Percentiles rank a stretch among this genome's conserved stretches.
These are phyloP conservation scores for Phaeomoniella chlamydospora DNA, from an alignment of 2,329 filamentous ascomycete genomes.

Conservation along the genomic window DNA sequence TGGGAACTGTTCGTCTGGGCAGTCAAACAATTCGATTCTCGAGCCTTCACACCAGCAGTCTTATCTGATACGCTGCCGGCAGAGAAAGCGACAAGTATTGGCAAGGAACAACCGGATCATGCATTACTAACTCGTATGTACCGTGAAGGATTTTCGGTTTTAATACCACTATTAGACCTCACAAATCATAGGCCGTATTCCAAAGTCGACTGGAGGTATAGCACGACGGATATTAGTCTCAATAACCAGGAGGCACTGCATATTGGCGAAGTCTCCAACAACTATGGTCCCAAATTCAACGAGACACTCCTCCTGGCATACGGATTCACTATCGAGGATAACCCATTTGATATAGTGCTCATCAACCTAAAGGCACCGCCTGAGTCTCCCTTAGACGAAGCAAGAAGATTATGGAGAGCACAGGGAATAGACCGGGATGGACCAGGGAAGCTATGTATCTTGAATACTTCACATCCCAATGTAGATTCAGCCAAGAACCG, in stretches of 20 bases:
- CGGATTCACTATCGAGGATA: constrained; percentile 27
- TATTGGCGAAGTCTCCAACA: constrained; percentile 48
- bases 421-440: constrained; percentile 18
- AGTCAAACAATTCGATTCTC: constrained; percentile 26
- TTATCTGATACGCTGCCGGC: constrained; percentile 17
- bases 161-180: constrained; percentile 58
- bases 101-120: constrained; percentile 11
- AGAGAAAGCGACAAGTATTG: constrained; percentile 7
- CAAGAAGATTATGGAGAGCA: constrained; percentile 18
- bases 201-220: constrained; percentile 42
- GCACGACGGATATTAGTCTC: constrained; percentile 21
- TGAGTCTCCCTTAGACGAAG: constrained; percentile 21
- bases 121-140: constrained; percentile 14
- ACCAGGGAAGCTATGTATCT: constrained; percentile 19
- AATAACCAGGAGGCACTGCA: constrained; percentile 30
- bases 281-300: constrained; percentile 64
- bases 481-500: constrained; percentile 16
- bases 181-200: constrained; percentile 55
- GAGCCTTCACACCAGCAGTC: constrained; percentile 28
- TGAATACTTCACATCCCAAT: constrained; percentile 28
- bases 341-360: constrained; percentile 28
- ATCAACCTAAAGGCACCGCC: constrained; percentile 23
- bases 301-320: constrained; percentile 42
- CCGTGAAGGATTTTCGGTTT: constrained; percentile 49
- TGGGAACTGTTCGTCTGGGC: constrained; percentile 33